phyloP scores from a whole-genome alignment of 2,329 filamentous ascomycete genomes.

The Trichoderma sp. region DNA sequence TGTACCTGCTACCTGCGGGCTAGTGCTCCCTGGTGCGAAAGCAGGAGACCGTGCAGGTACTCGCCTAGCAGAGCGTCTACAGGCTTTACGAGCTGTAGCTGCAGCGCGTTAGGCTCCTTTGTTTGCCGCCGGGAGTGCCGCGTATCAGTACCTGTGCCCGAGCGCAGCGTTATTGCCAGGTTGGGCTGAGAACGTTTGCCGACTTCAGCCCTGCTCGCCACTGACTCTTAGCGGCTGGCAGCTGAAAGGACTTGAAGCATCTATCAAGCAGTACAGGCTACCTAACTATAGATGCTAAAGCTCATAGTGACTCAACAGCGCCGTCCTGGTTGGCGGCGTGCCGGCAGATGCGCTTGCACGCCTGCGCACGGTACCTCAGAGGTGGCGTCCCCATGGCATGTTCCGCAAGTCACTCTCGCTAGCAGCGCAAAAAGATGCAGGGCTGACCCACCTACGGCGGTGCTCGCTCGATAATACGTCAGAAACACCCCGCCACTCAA shows the following conservation, averaged over 20 bases:
- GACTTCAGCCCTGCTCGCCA: constrained; percentile 6
- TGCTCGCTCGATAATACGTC: constrained; percentile 30
- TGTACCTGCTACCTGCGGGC: background rate
- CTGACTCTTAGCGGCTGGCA: background rate
- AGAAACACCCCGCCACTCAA: constrained; percentile 36
- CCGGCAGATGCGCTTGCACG: constrained; percentile 1
- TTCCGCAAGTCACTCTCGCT: background rate
- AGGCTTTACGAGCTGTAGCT: background rate
- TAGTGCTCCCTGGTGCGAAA: background rate
- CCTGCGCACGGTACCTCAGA: background rate
- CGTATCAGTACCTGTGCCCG: background rate
- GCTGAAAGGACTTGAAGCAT: background rate
- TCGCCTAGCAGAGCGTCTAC: background rate
- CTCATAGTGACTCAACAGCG: background rate
- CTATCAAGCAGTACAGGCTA: too few species aligned
- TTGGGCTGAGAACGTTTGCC: background rate
- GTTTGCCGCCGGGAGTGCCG: background rate
- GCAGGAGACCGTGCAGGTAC: background rate
- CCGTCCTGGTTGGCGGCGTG: background rate
- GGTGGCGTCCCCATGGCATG: background rate
- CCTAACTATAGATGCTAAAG: background rate
- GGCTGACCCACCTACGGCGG: constrained; percentile 27
- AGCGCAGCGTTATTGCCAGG: background rate
- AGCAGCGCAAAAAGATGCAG: constrained; percentile 27
- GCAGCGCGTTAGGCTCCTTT: background rate